Evolutionary conservation across 345 rosid species (phyloP).

Genomic region (Tarenaya hassleriana): DNA sequence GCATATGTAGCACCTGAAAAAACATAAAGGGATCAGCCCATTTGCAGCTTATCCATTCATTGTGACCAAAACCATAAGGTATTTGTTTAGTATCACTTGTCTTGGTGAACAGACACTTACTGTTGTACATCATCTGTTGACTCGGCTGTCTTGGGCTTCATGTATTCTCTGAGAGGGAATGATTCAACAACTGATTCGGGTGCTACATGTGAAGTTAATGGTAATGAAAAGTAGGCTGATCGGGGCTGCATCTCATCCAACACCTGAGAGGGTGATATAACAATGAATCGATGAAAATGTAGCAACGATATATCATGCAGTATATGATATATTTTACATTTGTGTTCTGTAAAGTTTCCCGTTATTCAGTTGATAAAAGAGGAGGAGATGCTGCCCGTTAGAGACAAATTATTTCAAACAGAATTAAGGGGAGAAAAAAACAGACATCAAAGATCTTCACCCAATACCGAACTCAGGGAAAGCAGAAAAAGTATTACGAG

Average conservation of each 20-base stretch:
- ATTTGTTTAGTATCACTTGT: too few species aligned
- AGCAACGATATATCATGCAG: neutral
- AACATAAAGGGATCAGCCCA: neutral
- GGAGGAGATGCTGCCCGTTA: too few species aligned
- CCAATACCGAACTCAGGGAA: too few species aligned
- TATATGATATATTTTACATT: neutral
- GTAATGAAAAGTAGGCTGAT: constrained; percentile 45
- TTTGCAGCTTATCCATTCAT: neutral
- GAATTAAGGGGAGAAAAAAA: too few species aligned
- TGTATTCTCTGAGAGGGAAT: constrained; percentile 55
- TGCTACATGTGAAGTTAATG: constrained; percentile 49
- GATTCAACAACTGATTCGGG: constrained; percentile 64
- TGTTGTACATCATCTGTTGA: constrained; percentile 37
- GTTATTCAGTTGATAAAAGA: too few species aligned
- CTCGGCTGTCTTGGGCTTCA: constrained; percentile 29
- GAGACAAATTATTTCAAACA: too few species aligned
- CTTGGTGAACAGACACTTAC: constrained; percentile 36
- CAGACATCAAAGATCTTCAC: too few species aligned
- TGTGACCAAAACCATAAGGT: neutral
- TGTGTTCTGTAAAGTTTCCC: too few species aligned
- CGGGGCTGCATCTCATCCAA: constrained; percentile 71
- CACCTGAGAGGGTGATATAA: constrained; percentile 36
- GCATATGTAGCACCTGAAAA: constrained; percentile 63
- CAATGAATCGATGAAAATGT: neutral
- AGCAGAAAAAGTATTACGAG: too few species aligned